Evolutionary conservation across 441 rosid genomes (phyloP).

Genomic region (Dalechampia spathulata): DNA sequence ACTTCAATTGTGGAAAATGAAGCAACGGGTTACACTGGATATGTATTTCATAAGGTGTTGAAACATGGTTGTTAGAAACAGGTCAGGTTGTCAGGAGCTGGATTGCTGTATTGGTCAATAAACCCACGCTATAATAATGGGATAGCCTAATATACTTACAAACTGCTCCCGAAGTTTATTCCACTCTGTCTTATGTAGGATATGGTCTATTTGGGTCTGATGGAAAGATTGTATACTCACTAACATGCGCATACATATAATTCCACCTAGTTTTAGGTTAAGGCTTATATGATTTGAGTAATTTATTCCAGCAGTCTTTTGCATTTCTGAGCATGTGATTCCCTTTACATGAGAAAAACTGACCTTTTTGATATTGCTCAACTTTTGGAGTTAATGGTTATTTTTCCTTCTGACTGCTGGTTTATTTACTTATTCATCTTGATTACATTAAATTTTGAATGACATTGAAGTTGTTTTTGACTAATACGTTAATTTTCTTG

Average conservation of each 20-base stretch:
- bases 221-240: neutral
- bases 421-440: constrained; percentile 2
- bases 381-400: too few species aligned
- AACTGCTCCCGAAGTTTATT: too few species aligned
- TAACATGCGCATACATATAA: neutral
- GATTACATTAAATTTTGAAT: constrained; percentile 6
- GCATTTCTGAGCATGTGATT: neutral
- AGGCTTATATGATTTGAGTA: neutral
- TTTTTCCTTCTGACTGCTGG: too few species aligned
- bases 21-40: neutral
- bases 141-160: too few species aligned
- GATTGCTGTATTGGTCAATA: neutral
- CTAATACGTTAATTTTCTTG: constrained; percentile 19
- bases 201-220: neutral
- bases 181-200: too few species aligned
- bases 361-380: neutral
- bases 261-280: neutral
- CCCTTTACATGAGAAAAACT: neutral
- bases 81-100: neutral
- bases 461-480: constrained; percentile 12
- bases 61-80: neutral
- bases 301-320: neutral
- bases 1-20: too few species aligned
- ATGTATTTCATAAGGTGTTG: neutral
- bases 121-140: too few species aligned